Conservation (phyloP, 2,329 filamentous ascomycete genomes). For the Arthrinium phaeospermum region DNA sequence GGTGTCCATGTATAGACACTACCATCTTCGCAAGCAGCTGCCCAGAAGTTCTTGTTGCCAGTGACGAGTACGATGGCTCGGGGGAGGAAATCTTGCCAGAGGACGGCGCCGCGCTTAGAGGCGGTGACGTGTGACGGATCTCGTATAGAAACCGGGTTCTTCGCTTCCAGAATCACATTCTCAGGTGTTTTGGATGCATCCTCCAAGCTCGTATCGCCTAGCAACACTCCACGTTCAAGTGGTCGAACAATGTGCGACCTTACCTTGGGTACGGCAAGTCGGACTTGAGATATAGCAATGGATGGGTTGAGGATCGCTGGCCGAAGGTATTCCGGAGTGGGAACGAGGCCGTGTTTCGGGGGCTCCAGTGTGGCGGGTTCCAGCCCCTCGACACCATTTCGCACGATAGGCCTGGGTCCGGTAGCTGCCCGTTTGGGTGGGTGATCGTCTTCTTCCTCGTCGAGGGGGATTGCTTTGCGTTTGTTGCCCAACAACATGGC, state of each 20-base stretch:
- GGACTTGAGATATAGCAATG: constrained; percentile 80
- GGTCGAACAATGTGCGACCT: constrained; percentile 82
- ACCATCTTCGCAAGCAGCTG: constrained; percentile 91
- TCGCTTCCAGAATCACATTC: constrained; percentile 84
- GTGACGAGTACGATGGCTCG: constrained; percentile 87
- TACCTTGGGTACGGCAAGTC: constrained; percentile 87
- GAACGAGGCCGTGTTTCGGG: constrained; percentile 64
- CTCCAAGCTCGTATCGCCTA: constrained; percentile 58
- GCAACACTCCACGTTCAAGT: constrained; percentile 70
- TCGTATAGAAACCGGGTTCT: constrained; percentile 76
- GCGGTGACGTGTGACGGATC: constrained; percentile 87
- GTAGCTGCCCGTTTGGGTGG: constrained; percentile 59
- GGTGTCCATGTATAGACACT: constrained; percentile 91
- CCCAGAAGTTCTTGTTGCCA: constrained; percentile 90
- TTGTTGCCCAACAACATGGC: constrained; percentile 92
- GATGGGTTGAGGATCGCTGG: constrained; percentile 86
- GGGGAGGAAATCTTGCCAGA: constrained; percentile 96
- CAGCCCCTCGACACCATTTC: constrained; percentile 78
- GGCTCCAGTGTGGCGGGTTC: constrained; percentile 73
- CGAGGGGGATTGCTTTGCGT: constrained; percentile 75
- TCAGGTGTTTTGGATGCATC: constrained; percentile 68
- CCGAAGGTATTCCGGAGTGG: constrained; percentile 82
- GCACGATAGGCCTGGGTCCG: constrained; percentile 75
- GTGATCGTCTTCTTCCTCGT: constrained; percentile 76
- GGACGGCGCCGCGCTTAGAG: constrained; percentile 75